phyloP scores from a whole-genome alignment of 2,329 filamentous ascomycete species.

The Epicoccum sorghinum region DNA sequence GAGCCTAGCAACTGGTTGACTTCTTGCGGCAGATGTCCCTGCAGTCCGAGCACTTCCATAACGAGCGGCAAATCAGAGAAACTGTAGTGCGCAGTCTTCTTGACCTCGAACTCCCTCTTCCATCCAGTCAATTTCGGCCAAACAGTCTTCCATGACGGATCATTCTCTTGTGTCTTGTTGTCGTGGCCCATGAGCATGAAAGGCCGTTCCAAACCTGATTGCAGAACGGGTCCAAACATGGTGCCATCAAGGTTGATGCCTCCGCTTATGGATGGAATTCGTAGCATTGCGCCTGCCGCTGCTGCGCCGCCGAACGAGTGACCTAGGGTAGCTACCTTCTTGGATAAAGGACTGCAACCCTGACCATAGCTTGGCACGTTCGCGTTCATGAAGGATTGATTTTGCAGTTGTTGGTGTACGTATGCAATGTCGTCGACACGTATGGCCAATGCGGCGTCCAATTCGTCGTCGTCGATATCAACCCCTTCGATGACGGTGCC shows the following conservation, averaged over 20 bases:
- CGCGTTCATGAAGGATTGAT: constrained; percentile 13
- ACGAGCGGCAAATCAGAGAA: constrained; percentile 36
- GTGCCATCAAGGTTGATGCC: constrained; percentile 47
- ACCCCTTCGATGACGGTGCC: constrained; percentile 40
- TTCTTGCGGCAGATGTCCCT: constrained; percentile 22
- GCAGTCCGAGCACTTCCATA: constrained; percentile 21
- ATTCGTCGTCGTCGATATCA: constrained; percentile 29
- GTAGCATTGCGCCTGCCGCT: constrained; percentile 24
- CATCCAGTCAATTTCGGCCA: constrained; percentile 32
- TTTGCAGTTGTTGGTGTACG: constrained; percentile 25
- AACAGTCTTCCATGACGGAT: constrained; percentile 33
- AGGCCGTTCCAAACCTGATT: constrained; percentile 19
- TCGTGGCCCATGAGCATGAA: constrained; percentile 37
- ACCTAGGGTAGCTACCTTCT: constrained; percentile 34
- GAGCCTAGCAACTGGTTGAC: constrained; percentile 28
- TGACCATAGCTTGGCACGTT: constrained; percentile 10
- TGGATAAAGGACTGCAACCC: not conserved
- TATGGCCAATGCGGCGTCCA: constrained; percentile 27
- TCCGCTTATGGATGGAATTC: constrained; percentile 27
- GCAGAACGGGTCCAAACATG: constrained; percentile 32
- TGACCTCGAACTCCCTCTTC: constrained; percentile 37
- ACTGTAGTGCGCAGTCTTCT: constrained; percentile 33
- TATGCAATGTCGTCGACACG: constrained; percentile 34
- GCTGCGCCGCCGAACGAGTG: constrained; percentile 49
- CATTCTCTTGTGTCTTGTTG: constrained; percentile 36